Evolutionary conservation across 192 early-diverging fungal genomes (phyloP).

Genomic region (Backusella luteola): DNA sequence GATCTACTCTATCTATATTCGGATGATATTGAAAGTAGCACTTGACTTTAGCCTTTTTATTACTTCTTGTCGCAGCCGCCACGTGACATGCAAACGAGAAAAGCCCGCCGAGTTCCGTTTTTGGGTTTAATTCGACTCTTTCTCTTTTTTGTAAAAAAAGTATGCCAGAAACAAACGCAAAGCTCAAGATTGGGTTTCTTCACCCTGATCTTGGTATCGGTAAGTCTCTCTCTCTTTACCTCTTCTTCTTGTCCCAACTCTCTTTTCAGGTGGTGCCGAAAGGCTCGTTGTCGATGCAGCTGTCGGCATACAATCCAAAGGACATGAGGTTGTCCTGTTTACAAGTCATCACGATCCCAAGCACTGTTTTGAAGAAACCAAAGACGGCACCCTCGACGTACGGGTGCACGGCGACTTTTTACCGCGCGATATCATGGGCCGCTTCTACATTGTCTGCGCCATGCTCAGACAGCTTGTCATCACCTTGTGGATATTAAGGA

Average conservation of each 20-base stretch:
- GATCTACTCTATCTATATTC: background rate
- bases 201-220: constrained; percentile 96
- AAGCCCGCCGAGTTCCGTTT: background rate
- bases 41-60: background rate
- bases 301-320: constrained; percentile 70
- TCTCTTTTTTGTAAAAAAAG: background rate
- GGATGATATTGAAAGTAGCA: background rate
- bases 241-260: background rate
- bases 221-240: constrained; percentile 26
- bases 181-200: constrained; percentile 72
- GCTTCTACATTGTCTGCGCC: constrained; percentile 80
- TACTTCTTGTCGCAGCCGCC: too few relatives aligned
- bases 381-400: constrained; percentile 82
- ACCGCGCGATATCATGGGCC: constrained; percentile 69
- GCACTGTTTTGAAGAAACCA: constrained; percentile 92
- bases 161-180: background rate
- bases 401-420: constrained; percentile 70
- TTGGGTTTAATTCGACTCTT: background rate
- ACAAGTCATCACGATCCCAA: constrained; percentile 87
- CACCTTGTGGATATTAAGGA: constrained; percentile 48
- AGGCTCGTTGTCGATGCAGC: constrained; percentile 93
- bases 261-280: constrained; percentile 80
- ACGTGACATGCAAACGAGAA: background rate
- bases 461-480: constrained; percentile 75
- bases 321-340: constrained; percentile 80